These are phyloP conservation scores for Phytopythium mirpurense DNA, from an alignment of 352 stramenopile genomes.

Conservation along the genomic window DNA sequence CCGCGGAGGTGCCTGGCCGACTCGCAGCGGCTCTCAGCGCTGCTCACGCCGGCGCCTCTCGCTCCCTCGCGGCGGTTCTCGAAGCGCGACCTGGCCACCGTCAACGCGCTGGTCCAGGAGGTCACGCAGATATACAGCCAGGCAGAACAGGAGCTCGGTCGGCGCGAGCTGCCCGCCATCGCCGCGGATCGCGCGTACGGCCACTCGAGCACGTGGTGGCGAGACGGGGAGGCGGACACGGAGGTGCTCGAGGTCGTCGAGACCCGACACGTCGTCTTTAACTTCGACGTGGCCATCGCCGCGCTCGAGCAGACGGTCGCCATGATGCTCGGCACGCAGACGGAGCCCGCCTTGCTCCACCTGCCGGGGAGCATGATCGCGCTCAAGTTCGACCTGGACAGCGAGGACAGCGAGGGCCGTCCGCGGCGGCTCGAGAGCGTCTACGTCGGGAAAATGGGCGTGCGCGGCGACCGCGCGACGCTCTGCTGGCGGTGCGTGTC, in stretches of 20 bases:
- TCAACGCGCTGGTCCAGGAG: neutral
- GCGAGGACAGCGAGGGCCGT: neutral
- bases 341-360: neutral
- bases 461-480: neutral
- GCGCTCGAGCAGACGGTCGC: neutral
- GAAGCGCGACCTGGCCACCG: neutral
- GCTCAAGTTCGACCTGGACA: neutral
- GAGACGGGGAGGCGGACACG: neutral
- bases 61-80: neutral
- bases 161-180: neutral
- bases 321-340: neutral
- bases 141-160: neutral
- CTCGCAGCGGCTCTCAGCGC: neutral
- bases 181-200: neutral
- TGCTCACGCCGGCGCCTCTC: neutral
- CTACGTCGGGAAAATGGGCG: conserved; percentile 1
- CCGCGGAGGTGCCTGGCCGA: neutral
- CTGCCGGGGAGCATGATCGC: neutral
- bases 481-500: neutral
- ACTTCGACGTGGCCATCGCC: neutral
- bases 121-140: neutral
- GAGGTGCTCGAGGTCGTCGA: neutral
- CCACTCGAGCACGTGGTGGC: neutral
- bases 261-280: neutral
- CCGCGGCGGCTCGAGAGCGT: neutral